Evolutionary conservation across 176 grass and related monocot species (phyloP).

Genomic region (Alloteropsis semialata): DNA sequence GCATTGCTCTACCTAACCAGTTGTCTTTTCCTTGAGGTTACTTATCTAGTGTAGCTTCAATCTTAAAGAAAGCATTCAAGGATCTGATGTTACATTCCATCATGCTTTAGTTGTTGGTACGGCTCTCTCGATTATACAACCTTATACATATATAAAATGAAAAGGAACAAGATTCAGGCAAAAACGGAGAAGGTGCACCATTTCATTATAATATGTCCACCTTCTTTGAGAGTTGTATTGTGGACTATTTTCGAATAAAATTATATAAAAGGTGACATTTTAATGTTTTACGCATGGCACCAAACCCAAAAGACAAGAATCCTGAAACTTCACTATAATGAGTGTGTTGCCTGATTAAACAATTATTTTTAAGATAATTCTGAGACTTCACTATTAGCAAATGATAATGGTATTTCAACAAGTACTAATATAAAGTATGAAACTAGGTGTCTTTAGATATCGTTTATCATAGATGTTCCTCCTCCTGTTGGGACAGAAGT

Average conservation of each 20-base stretch:
- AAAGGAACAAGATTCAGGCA: neutral
- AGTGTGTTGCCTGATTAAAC: too few species aligned
- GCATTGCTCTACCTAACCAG: neutral
- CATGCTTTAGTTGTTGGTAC: conserved; percentile 38
- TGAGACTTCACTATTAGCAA: neutral
- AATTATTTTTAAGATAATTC: too few species aligned
- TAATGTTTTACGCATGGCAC: neutral
- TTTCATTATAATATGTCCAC: neutral
- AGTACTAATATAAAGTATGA: neutral
- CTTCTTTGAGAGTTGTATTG: neutral
- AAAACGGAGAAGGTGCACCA: neutral
- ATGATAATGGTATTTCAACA: neutral
- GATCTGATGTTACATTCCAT: conserved; percentile 23
- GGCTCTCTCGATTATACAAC: neutral
- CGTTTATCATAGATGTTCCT: neutral
- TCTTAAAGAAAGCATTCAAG: conserved; percentile 18
- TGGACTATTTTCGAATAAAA: neutral
- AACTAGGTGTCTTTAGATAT: neutral
- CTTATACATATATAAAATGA: neutral
- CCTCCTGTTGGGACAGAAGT: conserved; percentile 16
- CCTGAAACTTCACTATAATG: neutral
- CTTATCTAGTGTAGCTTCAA: conserved; percentile 24
- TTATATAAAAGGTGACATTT: neutral
- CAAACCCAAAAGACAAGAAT: neutral
- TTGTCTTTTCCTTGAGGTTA: neutral